phyloP scores from a whole-genome alignment of 805 yeast genomes.

The Candida alai region DNA sequence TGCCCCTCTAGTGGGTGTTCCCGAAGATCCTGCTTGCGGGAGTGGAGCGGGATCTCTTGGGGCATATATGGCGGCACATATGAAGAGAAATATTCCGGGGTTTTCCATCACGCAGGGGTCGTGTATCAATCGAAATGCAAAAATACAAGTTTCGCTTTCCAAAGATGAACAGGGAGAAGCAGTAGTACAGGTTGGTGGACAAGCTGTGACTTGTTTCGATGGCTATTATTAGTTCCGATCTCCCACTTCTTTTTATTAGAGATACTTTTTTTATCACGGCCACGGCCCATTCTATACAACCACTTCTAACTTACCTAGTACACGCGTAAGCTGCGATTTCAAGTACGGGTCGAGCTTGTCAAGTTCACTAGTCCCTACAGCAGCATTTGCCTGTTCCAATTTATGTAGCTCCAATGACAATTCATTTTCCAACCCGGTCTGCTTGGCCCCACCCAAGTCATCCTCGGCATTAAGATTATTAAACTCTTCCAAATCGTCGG shows the following conservation, averaged over 20 bases:
- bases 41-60: conserved; percentile 39
- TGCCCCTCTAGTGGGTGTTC: conserved; percentile 29
- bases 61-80: conserved; percentile 16
- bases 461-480: conserved; percentile 25
- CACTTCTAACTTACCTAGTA: too few relatives aligned
- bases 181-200: conserved; percentile 37
- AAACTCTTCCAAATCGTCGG: conserved; percentile 42
- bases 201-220: conserved; percentile 32
- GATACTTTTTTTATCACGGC: too few relatives aligned
- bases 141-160: conserved; percentile 17
- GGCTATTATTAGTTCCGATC: conserved; percentile 21
- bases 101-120: conserved; percentile 37
- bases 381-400: conserved; percentile 13
- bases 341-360: conserved; percentile 23
- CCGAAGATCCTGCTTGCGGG: conserved; percentile 58
- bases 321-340: conserved; percentile 12
- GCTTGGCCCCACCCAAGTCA: conserved; percentile 5
- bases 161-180: conserved; percentile 2
- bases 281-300: conserved; percentile 1
- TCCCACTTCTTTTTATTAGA: too few relatives aligned
- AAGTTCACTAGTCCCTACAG: conserved; percentile 25
- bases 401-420: conserved; percentile 11
- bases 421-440: conserved; percentile 9
- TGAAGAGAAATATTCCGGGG: conserved; percentile 16
- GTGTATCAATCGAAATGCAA: conserved; percentile 37